These are phyloP conservation scores for Hypocrella siamensis DNA, from an alignment of 2,329 filamentous ascomycete genomes.

Conservation along the genomic window DNA sequence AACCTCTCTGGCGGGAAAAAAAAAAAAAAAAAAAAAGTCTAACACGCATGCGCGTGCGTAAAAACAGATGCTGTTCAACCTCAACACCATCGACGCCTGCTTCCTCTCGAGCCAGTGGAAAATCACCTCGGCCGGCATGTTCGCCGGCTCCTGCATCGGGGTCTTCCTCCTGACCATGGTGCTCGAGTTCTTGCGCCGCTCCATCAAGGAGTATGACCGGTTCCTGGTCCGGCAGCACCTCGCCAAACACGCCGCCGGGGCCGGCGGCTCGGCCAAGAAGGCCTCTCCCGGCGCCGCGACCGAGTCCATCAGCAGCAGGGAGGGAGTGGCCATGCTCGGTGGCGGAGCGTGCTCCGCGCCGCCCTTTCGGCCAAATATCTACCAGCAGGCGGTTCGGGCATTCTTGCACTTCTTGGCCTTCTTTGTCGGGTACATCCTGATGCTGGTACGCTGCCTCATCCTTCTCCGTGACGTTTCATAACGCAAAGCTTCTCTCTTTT, in stretches of 20 bases:
- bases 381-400: conserved; percentile 52
- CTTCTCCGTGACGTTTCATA: no score
- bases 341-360: conserved; percentile 7
- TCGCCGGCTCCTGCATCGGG: conserved; percentile 68
- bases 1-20: not conserved
- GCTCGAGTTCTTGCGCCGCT: conserved; percentile 58
- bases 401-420: conserved; percentile 57
- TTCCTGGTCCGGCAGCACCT: conserved; percentile 41
- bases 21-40: no score
- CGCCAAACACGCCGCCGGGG: conserved; percentile 13
- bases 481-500: no score
- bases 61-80: conserved; percentile 64
- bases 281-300: conserved; percentile 1
- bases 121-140: conserved; percentile 52
- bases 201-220: conserved; percentile 57
- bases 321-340: conserved; percentile 4
- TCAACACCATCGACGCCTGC: conserved; percentile 53
- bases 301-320: conserved; percentile 10
- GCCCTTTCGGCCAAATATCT: conserved; percentile 37
- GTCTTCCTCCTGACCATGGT: conserved; percentile 57
- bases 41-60: not conserved
- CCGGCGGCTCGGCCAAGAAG: no score
- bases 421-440: conserved; percentile 62
- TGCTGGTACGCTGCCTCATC: conserved; percentile 32
- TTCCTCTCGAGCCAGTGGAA: conserved; percentile 59